Percentiles rank a stretch among this genome's conserved stretches.
Conservation (phyloP, 257 asterid species). For the Oldenlandia corymbosa region DNA sequence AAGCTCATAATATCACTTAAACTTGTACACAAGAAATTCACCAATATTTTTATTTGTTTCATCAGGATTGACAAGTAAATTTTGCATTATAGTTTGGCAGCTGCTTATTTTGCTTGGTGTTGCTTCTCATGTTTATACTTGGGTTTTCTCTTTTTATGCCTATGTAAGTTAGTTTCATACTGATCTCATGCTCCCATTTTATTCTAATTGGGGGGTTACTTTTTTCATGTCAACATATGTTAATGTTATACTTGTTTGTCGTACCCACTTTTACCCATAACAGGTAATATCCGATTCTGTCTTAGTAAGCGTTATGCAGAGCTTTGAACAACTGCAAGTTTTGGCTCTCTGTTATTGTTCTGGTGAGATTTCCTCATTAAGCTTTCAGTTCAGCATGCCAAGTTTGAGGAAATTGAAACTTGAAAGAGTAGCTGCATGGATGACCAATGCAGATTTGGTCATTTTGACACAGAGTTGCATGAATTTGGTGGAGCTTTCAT, state of each 20-base stretch:
- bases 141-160: too few species aligned
- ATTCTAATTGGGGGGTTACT: too few species aligned
- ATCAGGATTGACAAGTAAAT: not conserved
- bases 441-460: conserved; percentile 66
- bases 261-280: conserved; percentile 24
- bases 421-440: conserved; percentile 71
- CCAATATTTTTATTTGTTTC: not conserved
- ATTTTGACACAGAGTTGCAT: conserved; percentile 55
- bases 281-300: conserved; percentile 73
- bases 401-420: conserved; percentile 75
- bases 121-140: too few species aligned
- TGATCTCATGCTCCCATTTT: too few species aligned
- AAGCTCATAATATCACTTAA: not conserved
- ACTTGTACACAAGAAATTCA: not conserved
- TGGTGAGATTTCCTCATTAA: conserved; percentile 65
- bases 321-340: conserved; percentile 45
- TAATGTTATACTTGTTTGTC: not conserved
- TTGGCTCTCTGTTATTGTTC: conserved; percentile 74
- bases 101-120: too few species aligned
- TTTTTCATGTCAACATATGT: not conserved
- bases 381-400: conserved; percentile 51
- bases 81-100: too few species aligned
- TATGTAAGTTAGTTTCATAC: too few species aligned
- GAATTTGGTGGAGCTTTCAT: conserved; percentile 56
- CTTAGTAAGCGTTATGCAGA: conserved; percentile 36